Evolutionary conservation across 108 stramenopile species (phyloP).

Genomic region (Epipyxis sp.): DNA sequence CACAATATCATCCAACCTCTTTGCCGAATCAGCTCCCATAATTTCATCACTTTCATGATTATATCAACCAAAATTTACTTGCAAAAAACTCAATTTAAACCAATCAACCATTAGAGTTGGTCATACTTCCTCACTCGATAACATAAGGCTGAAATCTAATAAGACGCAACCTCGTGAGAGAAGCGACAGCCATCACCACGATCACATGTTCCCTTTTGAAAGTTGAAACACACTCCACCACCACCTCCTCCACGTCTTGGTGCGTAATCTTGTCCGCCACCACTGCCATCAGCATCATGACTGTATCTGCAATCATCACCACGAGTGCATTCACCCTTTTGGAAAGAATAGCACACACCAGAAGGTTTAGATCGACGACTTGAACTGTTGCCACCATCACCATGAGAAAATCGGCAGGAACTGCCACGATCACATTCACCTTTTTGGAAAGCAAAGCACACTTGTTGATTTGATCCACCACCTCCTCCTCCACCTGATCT

Average conservation of each 20-base stretch:
- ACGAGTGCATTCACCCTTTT: conserved; percentile 11
- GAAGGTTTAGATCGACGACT: background rate
- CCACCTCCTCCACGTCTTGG: background rate
- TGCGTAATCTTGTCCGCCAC: too few species aligned
- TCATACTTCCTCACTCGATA: too few species aligned
- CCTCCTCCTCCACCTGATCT: background rate
- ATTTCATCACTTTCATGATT: too few species aligned
- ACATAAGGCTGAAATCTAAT: too few species aligned
- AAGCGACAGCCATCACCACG: conserved; percentile 31
- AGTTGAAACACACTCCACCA: conserved; percentile 11
- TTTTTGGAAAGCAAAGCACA: conserved; percentile 28
- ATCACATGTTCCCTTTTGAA: conserved; percentile 8
- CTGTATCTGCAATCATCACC: background rate
- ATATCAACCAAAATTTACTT: too few species aligned
- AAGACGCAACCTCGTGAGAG: conserved; percentile 1
- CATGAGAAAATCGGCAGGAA: conserved; percentile 1
- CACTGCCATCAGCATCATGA: background rate
- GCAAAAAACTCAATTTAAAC: too few species aligned
- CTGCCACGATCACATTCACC: conserved; percentile 28
- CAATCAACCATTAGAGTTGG: too few species aligned
- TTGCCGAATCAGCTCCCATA: too few species aligned
- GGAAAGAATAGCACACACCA: conserved; percentile 14
- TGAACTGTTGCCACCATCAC: background rate
- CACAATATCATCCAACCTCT: too few species aligned
- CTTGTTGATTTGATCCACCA: background rate